Evolutionary conservation across 441 rosid species (phyloP), one percentile per base, ranked within the genome.

Genomic region (Euphorbia celastroides): DNA sequence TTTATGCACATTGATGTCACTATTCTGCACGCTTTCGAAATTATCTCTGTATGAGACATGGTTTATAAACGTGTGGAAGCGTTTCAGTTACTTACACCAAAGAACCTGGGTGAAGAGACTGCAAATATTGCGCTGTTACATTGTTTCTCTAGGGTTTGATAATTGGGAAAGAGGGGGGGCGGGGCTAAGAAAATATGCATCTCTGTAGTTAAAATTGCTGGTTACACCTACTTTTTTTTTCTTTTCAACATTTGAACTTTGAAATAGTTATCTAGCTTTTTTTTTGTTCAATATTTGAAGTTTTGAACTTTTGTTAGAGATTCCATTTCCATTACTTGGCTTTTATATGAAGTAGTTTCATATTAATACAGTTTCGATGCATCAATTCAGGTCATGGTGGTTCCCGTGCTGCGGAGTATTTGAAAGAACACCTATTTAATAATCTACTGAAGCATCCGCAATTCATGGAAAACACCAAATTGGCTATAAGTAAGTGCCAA

Each of bases 381-480:
- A 4, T 63, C 38, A 25, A 56, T 69, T 28, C 88, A 95, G 99
- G 99, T 67, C 99, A 95, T 81, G 99, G 99, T 69, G 98, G 99
- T 71, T 90, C 97, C 71, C 97, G 88, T 56, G 99, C 99, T 70
- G 96, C 98, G 59, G 95, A 90, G 79, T 92, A 84, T 82, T 81
- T 95, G 80, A 95, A 90, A 84, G 82, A 84, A 71, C 95, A 92
- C 77, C 89, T 95, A 65, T 90, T 95, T 84, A 86, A 83, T 77
- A 95, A 92, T 80, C 88, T 92, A 65, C 70, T 83, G 88, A 88
- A 86, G 79, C 98, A 90, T 79, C 96, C 98, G 5, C 85, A 83
- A 62, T 90, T 95, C 78, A 65, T 83, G 81, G 73, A 72, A 42
- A 90, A 95, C 78, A 80, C 97, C 73, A 92, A 87, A 81, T 52